These are phyloP conservation scores for Euphorbia pulcherrima DNA, from an alignment of 345 rosid species.

Conservation along the genomic window DNA sequence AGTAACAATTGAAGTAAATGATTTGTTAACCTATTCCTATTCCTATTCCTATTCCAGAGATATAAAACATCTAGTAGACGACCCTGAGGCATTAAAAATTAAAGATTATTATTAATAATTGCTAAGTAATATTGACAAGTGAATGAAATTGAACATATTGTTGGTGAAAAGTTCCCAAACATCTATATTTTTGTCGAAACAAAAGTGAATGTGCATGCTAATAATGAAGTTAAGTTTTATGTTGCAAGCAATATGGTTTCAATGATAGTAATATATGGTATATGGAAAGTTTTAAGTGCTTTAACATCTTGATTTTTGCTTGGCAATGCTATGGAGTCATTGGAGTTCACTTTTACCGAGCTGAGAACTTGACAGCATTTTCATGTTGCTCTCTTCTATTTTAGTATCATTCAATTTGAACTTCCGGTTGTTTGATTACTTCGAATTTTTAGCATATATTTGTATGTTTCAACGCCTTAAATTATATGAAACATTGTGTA, in stretches of 20 bases:
- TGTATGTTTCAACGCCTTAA: neutral
- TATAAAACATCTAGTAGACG: neutral
- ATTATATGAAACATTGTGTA: neutral
- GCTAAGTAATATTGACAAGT: neutral
- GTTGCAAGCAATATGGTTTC: neutral
- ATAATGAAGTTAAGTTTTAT: neutral
- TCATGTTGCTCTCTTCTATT: neutral
- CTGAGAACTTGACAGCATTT: neutral
- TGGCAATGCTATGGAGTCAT: neutral
- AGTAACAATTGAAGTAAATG: conserved; percentile 70
- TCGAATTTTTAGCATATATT: neutral
- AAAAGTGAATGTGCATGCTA: neutral
- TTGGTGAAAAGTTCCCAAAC: neutral
- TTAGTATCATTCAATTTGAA: neutral
- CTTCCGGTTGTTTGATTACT: neutral
- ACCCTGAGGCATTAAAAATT: neutral
- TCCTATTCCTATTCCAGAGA: neutral
- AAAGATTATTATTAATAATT: neutral
- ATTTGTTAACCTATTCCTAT: neutral
- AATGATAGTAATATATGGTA: neutral
- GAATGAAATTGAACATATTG: neutral
- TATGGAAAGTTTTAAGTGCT: neutral
- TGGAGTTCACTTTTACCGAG: neutral
- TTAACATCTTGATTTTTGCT: neutral
- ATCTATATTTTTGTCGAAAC: neutral